Base-by-base conservation (phyloP, 805 yeast species). In the Candida maris region DNA sequence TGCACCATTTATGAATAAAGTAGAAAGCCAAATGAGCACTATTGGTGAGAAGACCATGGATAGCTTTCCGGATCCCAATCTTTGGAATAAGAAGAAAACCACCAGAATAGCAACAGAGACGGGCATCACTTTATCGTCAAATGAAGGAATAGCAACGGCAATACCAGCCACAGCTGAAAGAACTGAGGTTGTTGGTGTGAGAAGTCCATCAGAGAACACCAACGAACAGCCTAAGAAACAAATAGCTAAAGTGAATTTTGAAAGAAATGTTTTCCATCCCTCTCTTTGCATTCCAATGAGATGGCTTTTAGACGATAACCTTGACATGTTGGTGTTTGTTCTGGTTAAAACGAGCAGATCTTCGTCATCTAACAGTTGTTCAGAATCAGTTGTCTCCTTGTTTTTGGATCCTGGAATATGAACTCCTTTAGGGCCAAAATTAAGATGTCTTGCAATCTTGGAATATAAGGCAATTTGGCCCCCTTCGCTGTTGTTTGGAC, bases 381-480 rank as follows among this genome's bases (percentile, higher is more conserved):
- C 32, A 21, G 24, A 21, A 21, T 9, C 12, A 21, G 24, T 9
- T 8, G 24, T 9, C 8, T 8, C 8, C 10, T 21, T 8, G 10
- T 21, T 21, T 21, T 21, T 21, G 24, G 24, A 21, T 20, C 73
- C 71, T 1, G 71, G 71, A 13, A 71, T 62, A 19, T 50, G 48
- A 4, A 68, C 72, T 18, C 75, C 73, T 28, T 51, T 57, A 3
- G 73, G 74, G 10, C 73, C 76, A 33, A 73, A 58, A 25, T 64
- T 65, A 43, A 75, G 54, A 24, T 61, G 58, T 27, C 77, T 60
- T 4, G 80, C 77, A 22, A 75, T 65, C 49, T 75, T 75, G 16
- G 81, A 73, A 45, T 76, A 77, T 28, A 77, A 68, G n/a, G 83
- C 82, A 22, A 77, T 70, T 41, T 75, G 80, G 1, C 83, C 82